A percentile compares a stretch with the other conserved stretches of the same genome.
Evolutionary conservation across 1,284 basidiomycete genomes (phyloP).

Genomic region (Thelephora terrestris): DNA sequence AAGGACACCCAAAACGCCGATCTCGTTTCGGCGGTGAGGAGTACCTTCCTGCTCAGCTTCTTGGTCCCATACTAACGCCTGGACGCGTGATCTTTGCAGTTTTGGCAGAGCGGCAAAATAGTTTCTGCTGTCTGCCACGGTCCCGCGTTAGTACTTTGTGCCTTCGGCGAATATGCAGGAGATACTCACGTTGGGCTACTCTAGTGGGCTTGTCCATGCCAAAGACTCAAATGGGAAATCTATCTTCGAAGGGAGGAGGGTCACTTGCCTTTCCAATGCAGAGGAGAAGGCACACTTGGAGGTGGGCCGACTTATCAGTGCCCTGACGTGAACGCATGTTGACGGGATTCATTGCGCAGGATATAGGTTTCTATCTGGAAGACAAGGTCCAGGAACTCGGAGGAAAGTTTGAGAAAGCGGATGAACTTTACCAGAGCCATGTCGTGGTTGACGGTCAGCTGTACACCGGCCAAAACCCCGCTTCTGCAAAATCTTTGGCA

Average conservation of each 20-base stretch:
- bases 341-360: conserved; percentile 14
- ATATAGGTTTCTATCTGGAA: conserved; percentile 65
- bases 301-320: too few species aligned
- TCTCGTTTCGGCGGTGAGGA: conserved; percentile 45
- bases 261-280: conserved; percentile 62
- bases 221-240: conserved; percentile 45
- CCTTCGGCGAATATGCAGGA: background rate
- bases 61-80: background rate
- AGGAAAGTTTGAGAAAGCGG: conserved; percentile 51
- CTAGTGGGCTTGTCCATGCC: conserved; percentile 40
- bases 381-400: conserved; percentile 51
- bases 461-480: conserved; percentile 68
- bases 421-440: conserved; percentile 40
- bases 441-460: conserved; percentile 38
- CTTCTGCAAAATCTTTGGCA: conserved; percentile 42
- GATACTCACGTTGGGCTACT: background rate
- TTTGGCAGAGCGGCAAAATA: conserved; percentile 51
- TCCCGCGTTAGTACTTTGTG: conserved; percentile 31
- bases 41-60: background rate
- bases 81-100: conserved; percentile 23
- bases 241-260: conserved; percentile 50
- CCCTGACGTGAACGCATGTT: background rate
- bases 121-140: conserved; percentile 70
- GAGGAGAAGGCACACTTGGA: conserved; percentile 40
- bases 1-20: conserved; percentile 46